Evolutionary conservation across 1,284 basidiomycete genomes (phyloP).

Genomic region (Ceratobasidium sp.): DNA sequence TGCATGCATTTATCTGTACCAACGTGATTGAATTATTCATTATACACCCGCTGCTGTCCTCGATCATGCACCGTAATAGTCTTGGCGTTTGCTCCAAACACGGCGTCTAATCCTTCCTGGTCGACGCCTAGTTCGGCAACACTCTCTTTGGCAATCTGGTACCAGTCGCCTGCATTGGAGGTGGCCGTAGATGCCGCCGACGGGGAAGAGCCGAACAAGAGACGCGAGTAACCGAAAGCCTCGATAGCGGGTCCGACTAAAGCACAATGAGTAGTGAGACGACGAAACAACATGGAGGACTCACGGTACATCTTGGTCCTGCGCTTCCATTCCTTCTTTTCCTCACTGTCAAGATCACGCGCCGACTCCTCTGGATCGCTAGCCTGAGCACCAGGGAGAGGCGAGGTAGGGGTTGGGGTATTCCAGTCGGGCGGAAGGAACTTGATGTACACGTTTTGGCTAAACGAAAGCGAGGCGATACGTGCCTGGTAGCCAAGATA

Average conservation of each 20-base stretch:
- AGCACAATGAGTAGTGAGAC: neutral
- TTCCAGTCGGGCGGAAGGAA: constrained; percentile 81
- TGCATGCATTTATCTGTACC: constrained; percentile 21
- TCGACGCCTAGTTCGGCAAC: constrained; percentile 84
- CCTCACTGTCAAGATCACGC: constrained; percentile 56
- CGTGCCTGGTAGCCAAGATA: constrained; percentile 79
- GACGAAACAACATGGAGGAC: constrained; percentile 49
- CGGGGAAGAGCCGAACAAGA: constrained; percentile 62
- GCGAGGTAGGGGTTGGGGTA: constrained; percentile 64
- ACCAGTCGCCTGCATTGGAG: constrained; percentile 73
- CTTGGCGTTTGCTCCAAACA: constrained; percentile 72
- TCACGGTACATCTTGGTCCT: constrained; percentile 88
- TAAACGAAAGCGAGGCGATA: constrained; percentile 76
- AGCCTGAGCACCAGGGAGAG: constrained; percentile 42
- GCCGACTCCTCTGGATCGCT: constrained; percentile 47
- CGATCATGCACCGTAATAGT: constrained; percentile 59
- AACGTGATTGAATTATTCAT: constrained; percentile 8
- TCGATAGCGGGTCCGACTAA: constrained; percentile 78
- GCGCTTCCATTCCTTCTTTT: constrained; percentile 76
- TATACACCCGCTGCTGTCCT: neutral
- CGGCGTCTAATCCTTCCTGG: constrained; percentile 74
- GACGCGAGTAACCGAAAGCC: constrained; percentile 63
- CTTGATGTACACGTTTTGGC: constrained; percentile 75
- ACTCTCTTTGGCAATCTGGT: constrained; percentile 77
- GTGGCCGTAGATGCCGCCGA: constrained; percentile 53